Evolutionary conservation across 2,329 filamentous ascomycete genomes (phyloP), one percentile per base, ranked within the genome.

Genomic region (Tetracladium maxilliforme): DNA sequence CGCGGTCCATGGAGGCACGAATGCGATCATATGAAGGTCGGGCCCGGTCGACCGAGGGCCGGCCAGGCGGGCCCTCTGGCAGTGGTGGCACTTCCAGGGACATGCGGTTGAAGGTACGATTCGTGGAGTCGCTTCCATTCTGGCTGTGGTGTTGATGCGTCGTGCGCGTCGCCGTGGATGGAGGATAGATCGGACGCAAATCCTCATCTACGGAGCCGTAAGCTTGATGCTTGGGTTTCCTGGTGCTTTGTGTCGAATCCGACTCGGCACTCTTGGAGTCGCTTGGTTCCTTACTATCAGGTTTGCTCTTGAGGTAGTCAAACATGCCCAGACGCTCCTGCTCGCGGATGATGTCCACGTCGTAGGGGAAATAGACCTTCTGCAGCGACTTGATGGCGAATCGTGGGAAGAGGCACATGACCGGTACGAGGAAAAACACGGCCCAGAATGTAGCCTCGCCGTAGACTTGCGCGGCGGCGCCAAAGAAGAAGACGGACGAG

Each of bases 281-380:
- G 31, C 56, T 54, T n/a, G 56, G 61, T 25, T 57, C 56, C 20
- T 23, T 23, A 12, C 9, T 8, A 8, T 14, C 12, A 8, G 13
- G 28, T 16, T 8, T 17, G 16, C 23, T 38, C 22, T 69, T 49
- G 28, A 87, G 61, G 40, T 83, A 70, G 36, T 78, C 71, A 47
- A 92, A 95, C 43, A 76, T 74, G 37, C 90, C 90, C 53, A 74
- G 63, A 15, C 70, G 70, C 32, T 92, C 72, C 56, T 95, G 84
- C 51, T 98, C 90, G 23, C 90, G 82, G 42, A 98, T 74, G 35
- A 98, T 92, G 47, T 98, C 90, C 30, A 94, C 75, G 42, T 98
- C 90, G 37, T 78, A 76, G 4, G 90, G 90, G 49, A 78, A 81
- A 54, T 84, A 95, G 27, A 93, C 79, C 54, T 98, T 98, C 50